phyloP scores from a whole-genome alignment of 352 stramenopile species.

The Elongisporangium senticosum region DNA sequence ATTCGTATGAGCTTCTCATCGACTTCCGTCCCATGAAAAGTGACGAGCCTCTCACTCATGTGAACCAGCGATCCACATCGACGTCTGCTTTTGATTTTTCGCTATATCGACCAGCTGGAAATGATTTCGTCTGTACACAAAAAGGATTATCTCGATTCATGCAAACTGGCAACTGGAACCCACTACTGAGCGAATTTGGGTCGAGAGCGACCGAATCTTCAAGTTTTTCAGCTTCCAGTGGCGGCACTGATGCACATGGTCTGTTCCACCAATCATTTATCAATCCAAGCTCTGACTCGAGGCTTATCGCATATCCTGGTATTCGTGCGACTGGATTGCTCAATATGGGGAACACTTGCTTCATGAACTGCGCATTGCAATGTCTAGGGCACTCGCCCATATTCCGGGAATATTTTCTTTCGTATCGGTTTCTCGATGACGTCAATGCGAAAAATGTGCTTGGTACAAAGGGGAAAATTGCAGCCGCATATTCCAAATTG shows the following conservation, averaged over 20 bases:
- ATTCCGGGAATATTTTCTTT: constrained; percentile 94
- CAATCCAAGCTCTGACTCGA: constrained; percentile 8
- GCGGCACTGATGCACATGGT: background rate
- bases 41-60: constrained; percentile 19
- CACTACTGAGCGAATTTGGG: constrained; percentile 2
- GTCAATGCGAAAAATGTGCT: constrained; percentile 94
- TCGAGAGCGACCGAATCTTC: background rate
- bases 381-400: constrained; percentile 94
- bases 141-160: constrained; percentile 31
- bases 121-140: constrained; percentile 48
- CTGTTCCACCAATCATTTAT: background rate
- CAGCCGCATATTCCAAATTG: constrained; percentile 84
- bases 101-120: constrained; percentile 49
- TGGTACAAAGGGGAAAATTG: constrained; percentile 88
- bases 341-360: constrained; percentile 88
- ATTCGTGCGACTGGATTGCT: constrained; percentile 59
- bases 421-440: constrained; percentile 84
- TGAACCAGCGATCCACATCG: constrained; percentile 11
- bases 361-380: constrained; percentile 85
- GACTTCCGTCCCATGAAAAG: constrained; percentile 50
- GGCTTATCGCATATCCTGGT: constrained; percentile 25
- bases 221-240: background rate
- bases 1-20: constrained; percentile 53
- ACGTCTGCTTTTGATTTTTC: constrained; percentile 25
- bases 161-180: constrained; percentile 26